phyloP scores from a whole-genome alignment of 306 rosid species.

The Lagenaria siceraria region DNA sequence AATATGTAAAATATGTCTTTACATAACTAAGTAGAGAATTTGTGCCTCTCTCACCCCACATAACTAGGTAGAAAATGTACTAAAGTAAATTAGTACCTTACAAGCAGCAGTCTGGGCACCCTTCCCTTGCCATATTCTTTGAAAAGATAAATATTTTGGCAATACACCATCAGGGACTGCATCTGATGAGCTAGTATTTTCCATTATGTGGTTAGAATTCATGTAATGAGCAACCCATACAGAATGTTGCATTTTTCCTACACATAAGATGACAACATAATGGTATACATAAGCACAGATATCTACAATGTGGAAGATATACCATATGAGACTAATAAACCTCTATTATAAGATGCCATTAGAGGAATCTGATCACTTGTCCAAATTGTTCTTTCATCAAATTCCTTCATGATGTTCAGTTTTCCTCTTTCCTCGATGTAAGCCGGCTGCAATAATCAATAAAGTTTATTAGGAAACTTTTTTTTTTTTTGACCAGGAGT shows the following conservation, averaged over 20 bases:
- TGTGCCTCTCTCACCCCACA: too few relatives aligned
- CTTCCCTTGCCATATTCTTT: conserved; percentile 97
- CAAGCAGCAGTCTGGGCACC: conserved; percentile 81
- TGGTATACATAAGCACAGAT: not conserved
- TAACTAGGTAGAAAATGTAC: not conserved
- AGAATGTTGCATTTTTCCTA: conserved; percentile 97
- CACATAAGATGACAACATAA: conserved; percentile 18
- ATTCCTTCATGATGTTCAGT: conserved; percentile 72
- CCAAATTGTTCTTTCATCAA: conserved; percentile 95
- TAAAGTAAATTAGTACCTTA: conserved; percentile 41
- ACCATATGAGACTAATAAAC: conserved; percentile 20
- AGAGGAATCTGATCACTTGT: conserved; percentile 83
- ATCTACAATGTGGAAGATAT: conserved; percentile 11
- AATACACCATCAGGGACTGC: conserved; percentile 51
- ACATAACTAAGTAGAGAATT: not conserved
- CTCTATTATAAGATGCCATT: conserved; percentile 90
- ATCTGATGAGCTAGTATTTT: conserved; percentile 28
- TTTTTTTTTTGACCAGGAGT: not conserved
- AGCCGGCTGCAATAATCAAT: conserved; percentile 32
- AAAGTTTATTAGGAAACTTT: not conserved
- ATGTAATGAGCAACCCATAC: conserved; percentile 73
- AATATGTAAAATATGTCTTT: not conserved
- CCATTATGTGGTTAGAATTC: conserved; percentile 47
- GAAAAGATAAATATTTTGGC: conserved; percentile 48
- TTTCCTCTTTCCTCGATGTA: conserved; percentile 88